Evolutionary conservation across 1,139 yeast genomes (phyloP).

Genomic region (Debaryomyces psychrophilus): DNA sequence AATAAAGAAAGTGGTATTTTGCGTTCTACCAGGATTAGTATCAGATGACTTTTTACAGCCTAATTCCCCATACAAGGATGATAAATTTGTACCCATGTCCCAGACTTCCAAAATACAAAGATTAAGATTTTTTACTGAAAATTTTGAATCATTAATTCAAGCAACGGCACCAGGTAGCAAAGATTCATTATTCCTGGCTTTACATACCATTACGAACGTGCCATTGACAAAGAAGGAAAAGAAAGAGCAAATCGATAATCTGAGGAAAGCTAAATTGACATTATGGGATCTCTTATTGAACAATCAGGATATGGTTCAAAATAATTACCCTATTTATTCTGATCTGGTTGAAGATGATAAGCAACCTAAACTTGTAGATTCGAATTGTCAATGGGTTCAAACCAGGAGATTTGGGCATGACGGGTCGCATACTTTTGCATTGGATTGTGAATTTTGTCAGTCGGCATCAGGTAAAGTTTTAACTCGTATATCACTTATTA

Average conservation of each 20-base stretch:
- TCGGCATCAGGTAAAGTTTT: conserved; percentile 64
- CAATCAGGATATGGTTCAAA: conserved; percentile 45
- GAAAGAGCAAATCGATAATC: conserved; percentile 33
- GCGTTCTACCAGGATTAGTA: conserved; percentile 71
- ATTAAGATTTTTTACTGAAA: conserved; percentile 39
- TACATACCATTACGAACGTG: conserved; percentile 56
- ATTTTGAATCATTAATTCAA: conserved; percentile 47
- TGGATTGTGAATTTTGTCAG: conserved; percentile 94
- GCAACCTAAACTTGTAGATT: background rate
- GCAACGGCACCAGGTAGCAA: conserved; percentile 65
- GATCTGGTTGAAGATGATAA: conserved; percentile 8
- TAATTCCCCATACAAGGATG: background rate
- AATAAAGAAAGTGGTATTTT: conserved; percentile 54
- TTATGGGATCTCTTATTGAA: conserved; percentile 57
- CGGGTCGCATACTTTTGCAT: conserved; percentile 67
- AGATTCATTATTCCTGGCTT: conserved; percentile 56
- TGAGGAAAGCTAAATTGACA: conserved; percentile 45
- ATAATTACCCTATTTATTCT: conserved; percentile 64
- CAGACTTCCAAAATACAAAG: conserved; percentile 19
- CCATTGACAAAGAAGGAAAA: conserved; percentile 61
- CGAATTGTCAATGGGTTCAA: conserved; percentile 54
- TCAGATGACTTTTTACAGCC: conserved; percentile 35
- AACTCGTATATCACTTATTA: conserved; percentile 76
- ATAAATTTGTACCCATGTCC: conserved; percentile 13
- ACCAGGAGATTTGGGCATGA: conserved; percentile 56